Conservation (phyloP, 768 basidiomycete genomes). For the Suillus hirtellus region DNA sequence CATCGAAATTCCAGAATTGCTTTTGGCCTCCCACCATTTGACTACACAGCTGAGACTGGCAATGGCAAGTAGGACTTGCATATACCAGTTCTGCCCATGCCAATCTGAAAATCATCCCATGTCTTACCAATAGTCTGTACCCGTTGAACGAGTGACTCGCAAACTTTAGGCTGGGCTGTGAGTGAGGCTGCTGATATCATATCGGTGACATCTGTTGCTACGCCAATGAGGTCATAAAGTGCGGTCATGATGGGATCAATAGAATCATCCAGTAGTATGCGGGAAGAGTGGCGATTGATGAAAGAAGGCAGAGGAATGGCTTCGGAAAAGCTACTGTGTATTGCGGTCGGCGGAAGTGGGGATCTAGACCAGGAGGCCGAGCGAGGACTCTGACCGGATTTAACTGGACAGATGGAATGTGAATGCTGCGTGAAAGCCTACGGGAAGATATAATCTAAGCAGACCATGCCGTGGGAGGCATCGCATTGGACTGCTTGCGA, state of each 20-base stretch:
- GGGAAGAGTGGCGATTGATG: conserved; percentile 73
- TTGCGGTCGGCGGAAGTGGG: conserved; percentile 73
- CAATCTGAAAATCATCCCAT: conserved; percentile 99
- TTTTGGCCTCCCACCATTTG: too few relatives aligned
- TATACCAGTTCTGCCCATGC: conserved; percentile 79
- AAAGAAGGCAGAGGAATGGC: conserved; percentile 41
- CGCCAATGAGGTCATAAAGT: conserved; percentile 87
- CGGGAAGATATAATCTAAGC: conserved; percentile 62
- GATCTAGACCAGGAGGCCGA: conserved; percentile 95
- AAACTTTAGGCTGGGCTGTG: conserved; percentile 80
- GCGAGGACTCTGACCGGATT: conserved; percentile 83
- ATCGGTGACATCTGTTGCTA: conserved; percentile 92
- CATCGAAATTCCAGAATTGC: too few relatives aligned
- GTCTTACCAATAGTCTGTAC: conserved; percentile 90
- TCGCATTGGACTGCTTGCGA: conserved; percentile 57
- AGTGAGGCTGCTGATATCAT: conserved; percentile 79
- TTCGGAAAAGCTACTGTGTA: conserved; percentile 66
- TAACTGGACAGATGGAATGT: conserved; percentile 68
- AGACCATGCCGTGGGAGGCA: conserved; percentile 57
- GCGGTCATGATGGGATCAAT: conserved; percentile 87
- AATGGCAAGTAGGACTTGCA: too few relatives aligned
- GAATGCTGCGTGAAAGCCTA: conserved; percentile 82
- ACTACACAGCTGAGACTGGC: too few relatives aligned
- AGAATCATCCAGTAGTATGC: conserved; percentile 82
- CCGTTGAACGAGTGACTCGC: conserved; percentile 84